Evolutionary conservation across 2,329 filamentous ascomycete genomes (phyloP).

Genomic region (Colletotrichum spaethianum): DNA sequence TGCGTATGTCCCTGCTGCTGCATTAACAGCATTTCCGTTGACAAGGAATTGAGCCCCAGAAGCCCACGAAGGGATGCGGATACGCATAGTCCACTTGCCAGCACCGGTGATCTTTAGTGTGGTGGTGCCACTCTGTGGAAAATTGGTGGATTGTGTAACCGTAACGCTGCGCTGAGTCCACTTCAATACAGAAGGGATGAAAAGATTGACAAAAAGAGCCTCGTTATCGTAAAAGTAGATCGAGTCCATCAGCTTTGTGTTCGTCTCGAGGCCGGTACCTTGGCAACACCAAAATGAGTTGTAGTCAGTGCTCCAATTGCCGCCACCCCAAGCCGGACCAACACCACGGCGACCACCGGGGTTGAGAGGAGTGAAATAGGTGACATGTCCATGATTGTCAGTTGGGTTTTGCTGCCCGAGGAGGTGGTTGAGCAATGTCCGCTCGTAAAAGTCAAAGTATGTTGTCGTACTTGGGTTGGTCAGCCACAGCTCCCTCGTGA

Average conservation of each 20-base stretch:
- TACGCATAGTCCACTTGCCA: constrained; percentile 52
- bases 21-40: constrained; percentile 54
- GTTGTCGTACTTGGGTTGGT: constrained; percentile 55
- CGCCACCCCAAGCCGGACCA: constrained; percentile 67
- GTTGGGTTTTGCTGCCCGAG: constrained; percentile 63
- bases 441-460: constrained; percentile 70
- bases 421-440: constrained; percentile 64
- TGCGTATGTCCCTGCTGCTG: constrained; percentile 57
- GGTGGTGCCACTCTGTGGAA: constrained; percentile 57
- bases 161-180: constrained; percentile 59
- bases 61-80: constrained; percentile 65
- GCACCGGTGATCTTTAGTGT: constrained; percentile 54
- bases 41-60: constrained; percentile 55
- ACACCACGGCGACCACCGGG: constrained; percentile 63
- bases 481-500: constrained; percentile 66
- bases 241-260: constrained; percentile 68
- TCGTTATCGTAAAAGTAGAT: constrained; percentile 63
- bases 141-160: constrained; percentile 59
- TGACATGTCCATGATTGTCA: constrained; percentile 63
- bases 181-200: constrained; percentile 60
- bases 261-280: constrained; percentile 65
- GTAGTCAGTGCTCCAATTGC: constrained; percentile 68
- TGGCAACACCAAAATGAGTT: constrained; percentile 69
- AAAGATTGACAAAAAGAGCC: constrained; percentile 64
- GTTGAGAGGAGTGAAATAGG: constrained; percentile 66